phyloP scores from a whole-genome alignment of 768 basidiomycete species.

The Naematelia encephala region DNA sequence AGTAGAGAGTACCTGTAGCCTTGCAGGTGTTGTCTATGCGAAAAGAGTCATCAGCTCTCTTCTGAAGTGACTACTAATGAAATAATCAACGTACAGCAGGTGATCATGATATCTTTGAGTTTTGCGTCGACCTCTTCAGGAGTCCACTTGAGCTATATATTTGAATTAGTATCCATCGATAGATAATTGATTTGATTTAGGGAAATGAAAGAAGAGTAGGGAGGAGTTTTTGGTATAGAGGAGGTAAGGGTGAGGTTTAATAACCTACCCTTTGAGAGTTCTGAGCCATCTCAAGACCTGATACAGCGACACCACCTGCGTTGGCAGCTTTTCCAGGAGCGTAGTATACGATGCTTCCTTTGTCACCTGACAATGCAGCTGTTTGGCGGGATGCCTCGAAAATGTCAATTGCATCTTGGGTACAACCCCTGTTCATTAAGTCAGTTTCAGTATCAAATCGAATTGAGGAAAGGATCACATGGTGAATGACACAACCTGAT shows the following conservation, averaged over 20 bases:
- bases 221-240: not conserved
- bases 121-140: slow-evolving; percentile 64
- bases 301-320: slow-evolving; percentile 73
- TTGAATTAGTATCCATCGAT: too few species aligned
- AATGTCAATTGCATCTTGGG: slow-evolving; percentile 66
- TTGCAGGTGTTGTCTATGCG: slow-evolving; percentile 56
- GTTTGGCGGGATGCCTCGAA: slow-evolving; percentile 63
- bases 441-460: slow-evolving; percentile 3
- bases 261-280: slow-evolving; percentile 58
- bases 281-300: slow-evolving; percentile 75
- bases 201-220: not conserved
- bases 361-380: slow-evolving; percentile 43
- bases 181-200: not conserved
- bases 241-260: not conserved
- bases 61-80: not conserved
- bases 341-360: slow-evolving; percentile 61
- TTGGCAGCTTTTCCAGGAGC: slow-evolving; percentile 68
- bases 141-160: slow-evolving; percentile 60
- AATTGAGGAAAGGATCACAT: not conserved
- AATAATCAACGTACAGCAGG: slow-evolving; percentile 57
- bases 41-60: not conserved
- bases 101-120: slow-evolving; percentile 68
- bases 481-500: slow-evolving; percentile 1
- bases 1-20: slow-evolving; percentile 61
- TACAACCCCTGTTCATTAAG: slow-evolving; percentile 61